Conservation (phyloP, 2,329 filamentous ascomycete genomes). For the Pseudogymnoascus sp. region DNA sequence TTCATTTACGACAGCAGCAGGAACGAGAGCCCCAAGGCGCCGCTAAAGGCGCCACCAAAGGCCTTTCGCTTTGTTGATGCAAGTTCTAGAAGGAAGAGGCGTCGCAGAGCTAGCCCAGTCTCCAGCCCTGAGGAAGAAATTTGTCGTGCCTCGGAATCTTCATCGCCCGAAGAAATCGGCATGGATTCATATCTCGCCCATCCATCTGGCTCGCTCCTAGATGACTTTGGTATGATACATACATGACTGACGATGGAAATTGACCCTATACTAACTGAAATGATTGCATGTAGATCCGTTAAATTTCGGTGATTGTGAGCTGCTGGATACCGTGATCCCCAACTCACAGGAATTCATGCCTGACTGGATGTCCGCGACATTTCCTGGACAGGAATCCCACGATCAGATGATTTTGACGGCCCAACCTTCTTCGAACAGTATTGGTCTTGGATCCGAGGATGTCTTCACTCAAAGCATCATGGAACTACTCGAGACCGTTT, state of each 20-base stretch:
- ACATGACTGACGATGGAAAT: background rate
- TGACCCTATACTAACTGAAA: background rate
- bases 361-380: background rate
- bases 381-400: background rate
- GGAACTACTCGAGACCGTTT: background rate
- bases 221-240: background rate
- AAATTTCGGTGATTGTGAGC: background rate
- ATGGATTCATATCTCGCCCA: background rate
- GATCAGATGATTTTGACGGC: background rate
- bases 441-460: background rate
- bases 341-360: background rate
- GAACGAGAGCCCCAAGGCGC: background rate
- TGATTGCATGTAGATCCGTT: background rate
- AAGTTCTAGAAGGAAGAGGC: slow-evolving; percentile 4
- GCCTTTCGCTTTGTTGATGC: slow-evolving; percentile 4
- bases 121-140: background rate
- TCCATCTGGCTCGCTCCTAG: background rate
- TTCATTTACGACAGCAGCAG: background rate
- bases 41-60: background rate
- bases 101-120: background rate
- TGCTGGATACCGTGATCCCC: background rate
- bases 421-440: background rate
- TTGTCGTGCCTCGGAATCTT: background rate
- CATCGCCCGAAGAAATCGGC: background rate
- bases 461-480: background rate